Conservation (phyloP, 345 rosid species). For the Eucalyptus marginata region DNA sequence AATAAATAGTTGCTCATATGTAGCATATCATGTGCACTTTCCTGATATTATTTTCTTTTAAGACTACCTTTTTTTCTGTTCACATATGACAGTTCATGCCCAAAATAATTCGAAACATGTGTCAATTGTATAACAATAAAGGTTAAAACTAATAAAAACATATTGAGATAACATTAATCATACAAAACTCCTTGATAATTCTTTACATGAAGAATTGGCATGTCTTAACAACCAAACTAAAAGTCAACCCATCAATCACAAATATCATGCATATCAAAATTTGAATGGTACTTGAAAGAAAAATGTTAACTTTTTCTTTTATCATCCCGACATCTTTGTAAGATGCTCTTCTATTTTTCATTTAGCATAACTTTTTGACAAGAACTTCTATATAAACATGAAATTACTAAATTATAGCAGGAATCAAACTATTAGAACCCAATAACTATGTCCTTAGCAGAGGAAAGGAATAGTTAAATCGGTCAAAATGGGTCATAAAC, state of each 20-base stretch:
- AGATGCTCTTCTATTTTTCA: neutral
- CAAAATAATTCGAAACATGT: neutral
- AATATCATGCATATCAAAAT: neutral
- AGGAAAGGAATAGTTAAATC: too few species aligned
- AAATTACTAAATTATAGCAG: neutral
- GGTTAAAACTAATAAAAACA: neutral
- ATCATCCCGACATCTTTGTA: neutral
- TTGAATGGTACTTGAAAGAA: neutral
- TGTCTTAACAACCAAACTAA: neutral
- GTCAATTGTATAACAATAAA: neutral
- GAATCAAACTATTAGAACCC: neutral
- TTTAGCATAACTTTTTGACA: neutral
- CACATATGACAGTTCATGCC: too few species aligned
- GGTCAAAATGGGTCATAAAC: accelerated
- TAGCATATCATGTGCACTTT: neutral
- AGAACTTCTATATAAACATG: neutral
- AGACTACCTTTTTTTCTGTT: neutral
- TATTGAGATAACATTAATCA: neutral
- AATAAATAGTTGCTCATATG: neutral
- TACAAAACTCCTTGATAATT: neutral
- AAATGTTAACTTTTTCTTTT: too few species aligned
- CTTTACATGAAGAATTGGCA: too few species aligned
- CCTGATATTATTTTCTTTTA: neutral
- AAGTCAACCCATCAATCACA: neutral
- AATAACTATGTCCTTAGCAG: neutral